Evolutionary conservation across 2,329 filamentous ascomycete genomes (phyloP), one percentile per base, ranked within the genome.

Genomic region (Coleophoma eucalyptorum): DNA sequence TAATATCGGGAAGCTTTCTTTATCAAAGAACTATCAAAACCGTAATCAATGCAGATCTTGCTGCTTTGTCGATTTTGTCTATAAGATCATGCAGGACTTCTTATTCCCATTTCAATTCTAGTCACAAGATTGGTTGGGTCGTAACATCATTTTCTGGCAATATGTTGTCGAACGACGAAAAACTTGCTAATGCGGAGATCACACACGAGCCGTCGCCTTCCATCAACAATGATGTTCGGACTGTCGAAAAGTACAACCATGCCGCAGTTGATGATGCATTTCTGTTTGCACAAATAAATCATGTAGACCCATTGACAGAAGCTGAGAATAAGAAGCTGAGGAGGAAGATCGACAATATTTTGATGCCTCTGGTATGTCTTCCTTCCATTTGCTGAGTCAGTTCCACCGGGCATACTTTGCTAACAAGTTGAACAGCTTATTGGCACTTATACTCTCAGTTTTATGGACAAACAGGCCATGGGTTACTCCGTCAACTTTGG

Each of bases 401-500:
- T n/a, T n/a, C n/a, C n/a, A n/a, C n/a, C n/a, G n/a, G n/a, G n/a
- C n/a, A n/a, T n/a, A n/a, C n/a, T n/a, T n/a, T n/a, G n/a, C 26
- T 26, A 6, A 26, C 10, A 26, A 26, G 6, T 26, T 8, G 26
- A 26, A 26, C 4, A 45, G 46, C 33, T 48, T n/a, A 38, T 48
- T 26, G 5, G 18, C 19, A 48, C 33, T 5, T 48, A 48, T 26
- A 32, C 33, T 1, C 61, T 77, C 16, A 72, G 75, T 54, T 76
- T 75, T 51, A 75, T 79, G 11, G 47, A 49, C 21, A 43, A 49
- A 16, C 71, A 68, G 31, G 68, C 71, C 2, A 48, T 60, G 0
- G 66, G 63, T 16, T 74, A 73, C 44, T 70, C 72, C 16, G 71
- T 71, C 43, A 72, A 75, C 58, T 76, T 75, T 51, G 74, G 73